These are phyloP conservation scores for Nigrograna mackinnonii DNA, from an alignment of 2,329 filamentous ascomycete genomes.

Conservation along the genomic window DNA sequence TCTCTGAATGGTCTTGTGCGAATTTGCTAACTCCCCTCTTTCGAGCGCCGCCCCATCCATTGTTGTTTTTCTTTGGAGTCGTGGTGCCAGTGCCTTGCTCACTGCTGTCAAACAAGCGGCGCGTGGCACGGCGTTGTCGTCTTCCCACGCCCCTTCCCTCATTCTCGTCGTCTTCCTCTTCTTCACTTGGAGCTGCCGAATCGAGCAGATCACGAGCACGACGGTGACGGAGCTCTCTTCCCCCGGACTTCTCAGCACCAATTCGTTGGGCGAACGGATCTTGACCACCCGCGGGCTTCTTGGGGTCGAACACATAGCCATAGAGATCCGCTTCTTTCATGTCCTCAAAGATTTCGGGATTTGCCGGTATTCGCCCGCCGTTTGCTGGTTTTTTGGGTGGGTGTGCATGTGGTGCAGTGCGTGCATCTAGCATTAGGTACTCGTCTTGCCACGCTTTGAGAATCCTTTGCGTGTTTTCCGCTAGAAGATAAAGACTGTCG, in stretches of 20 bases:
- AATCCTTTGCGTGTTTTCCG: conserved; percentile 56
- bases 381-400: conserved; percentile 55
- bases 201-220: conserved; percentile 44
- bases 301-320: conserved; percentile 60
- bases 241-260: conserved; percentile 47
- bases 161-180: conserved; percentile 39
- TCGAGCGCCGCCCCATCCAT: conserved; percentile 41
- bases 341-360: conserved; percentile 57
- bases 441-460: conserved; percentile 63
- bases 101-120: conserved; percentile 37
- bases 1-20: conserved; percentile 28
- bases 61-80: conserved; percentile 33
- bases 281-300: conserved; percentile 54
- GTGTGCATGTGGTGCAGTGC: conserved; percentile 54
- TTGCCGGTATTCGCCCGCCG: conserved; percentile 50
- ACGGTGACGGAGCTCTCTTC: conserved; percentile 51
- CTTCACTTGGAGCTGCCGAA: conserved; percentile 40
- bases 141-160: conserved; percentile 31
- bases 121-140: conserved; percentile 38
- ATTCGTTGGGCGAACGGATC: conserved; percentile 60
- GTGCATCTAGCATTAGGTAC: conserved; percentile 58
- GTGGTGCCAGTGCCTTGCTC: conserved; percentile 21
- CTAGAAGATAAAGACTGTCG: conserved; percentile 59
- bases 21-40: conserved; percentile 41
- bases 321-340: conserved; percentile 65